These are phyloP conservation scores for Dothiorella sarmentorum DNA, from an alignment of 2,329 filamentous ascomycete species.

Conservation along the genomic window DNA sequence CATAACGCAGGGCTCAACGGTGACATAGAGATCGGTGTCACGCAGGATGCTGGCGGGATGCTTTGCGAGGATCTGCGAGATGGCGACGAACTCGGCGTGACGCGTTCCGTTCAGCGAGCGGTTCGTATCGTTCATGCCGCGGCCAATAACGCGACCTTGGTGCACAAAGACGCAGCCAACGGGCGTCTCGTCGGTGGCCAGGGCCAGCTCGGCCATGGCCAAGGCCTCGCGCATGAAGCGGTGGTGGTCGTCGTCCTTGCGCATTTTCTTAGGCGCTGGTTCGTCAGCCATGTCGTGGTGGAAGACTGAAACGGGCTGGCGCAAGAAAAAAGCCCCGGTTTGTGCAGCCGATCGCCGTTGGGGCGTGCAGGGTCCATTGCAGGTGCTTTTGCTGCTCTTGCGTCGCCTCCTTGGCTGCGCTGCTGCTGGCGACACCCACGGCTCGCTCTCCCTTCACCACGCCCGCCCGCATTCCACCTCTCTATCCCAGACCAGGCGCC, in stretches of 20 bases:
- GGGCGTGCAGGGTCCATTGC: conserved; percentile 3
- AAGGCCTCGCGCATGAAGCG: conserved; percentile 82
- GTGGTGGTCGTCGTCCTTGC: conserved; percentile 40
- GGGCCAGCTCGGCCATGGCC: conserved; percentile 82
- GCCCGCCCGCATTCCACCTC: background rate
- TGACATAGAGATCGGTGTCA: conserved; percentile 85
- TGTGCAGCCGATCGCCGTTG: conserved; percentile 13
- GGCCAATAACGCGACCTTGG: conserved; percentile 72
- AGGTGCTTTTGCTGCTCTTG: background rate
- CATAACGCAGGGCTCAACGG: conserved; percentile 98
- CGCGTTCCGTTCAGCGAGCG: conserved; percentile 81
- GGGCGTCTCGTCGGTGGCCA: conserved; percentile 85
- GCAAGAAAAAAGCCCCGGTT: conserved; percentile 7
- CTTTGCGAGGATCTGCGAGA: conserved; percentile 61
- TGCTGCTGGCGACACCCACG: background rate
- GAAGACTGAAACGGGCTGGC: background rate
- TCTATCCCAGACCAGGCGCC: conserved; percentile 9
- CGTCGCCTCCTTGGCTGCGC: conserved; percentile 8
- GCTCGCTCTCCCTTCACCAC: conserved; percentile 12
- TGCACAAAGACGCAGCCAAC: conserved; percentile 94
- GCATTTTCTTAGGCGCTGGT: conserved; percentile 3
- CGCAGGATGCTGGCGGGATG: conserved; percentile 66
- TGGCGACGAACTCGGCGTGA: conserved; percentile 91
- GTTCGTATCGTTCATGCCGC: conserved; percentile 97
- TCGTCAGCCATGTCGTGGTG: background rate